Evolutionary conservation across 495 filamentous ascomycete genomes (phyloP).

Genomic region (Pseudotulostoma volvatum): DNA sequence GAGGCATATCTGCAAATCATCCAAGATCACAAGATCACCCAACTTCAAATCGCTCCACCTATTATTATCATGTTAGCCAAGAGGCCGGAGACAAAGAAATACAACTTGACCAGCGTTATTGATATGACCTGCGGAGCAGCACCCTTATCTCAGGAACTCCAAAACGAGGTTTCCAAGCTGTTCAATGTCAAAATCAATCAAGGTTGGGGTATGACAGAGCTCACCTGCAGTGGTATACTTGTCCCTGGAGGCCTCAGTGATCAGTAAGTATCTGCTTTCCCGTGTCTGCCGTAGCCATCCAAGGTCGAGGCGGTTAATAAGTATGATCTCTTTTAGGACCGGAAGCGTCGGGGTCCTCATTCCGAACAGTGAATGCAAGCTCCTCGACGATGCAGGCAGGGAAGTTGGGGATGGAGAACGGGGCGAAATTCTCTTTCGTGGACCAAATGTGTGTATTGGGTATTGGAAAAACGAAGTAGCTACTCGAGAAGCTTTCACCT

Average conservation of each 20-base stretch:
- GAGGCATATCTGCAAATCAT: slow-evolving; percentile 23
- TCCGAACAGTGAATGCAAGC: slow-evolving; percentile 3
- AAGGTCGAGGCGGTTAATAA: too few species aligned
- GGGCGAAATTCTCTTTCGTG: slow-evolving; percentile 23
- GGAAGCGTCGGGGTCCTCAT: slow-evolving; percentile 12
- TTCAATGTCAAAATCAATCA: slow-evolving; percentile 29
- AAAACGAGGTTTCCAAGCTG: slow-evolving; percentile 22
- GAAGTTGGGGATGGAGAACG: slow-evolving; percentile 9
- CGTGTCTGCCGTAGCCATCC: too few species aligned
- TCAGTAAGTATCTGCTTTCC: background rate
- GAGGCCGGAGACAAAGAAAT: slow-evolving; percentile 20
- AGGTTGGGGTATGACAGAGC: slow-evolving; percentile 36
- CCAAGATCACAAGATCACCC: slow-evolving; percentile 27
- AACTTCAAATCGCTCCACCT: slow-evolving; percentile 29
- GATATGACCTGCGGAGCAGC: slow-evolving; percentile 17
- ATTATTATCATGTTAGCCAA: slow-evolving; percentile 33
- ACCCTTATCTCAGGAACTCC: slow-evolving; percentile 21
- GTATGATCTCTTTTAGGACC: background rate
- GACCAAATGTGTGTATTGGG: slow-evolving; percentile 22
- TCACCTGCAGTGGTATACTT: slow-evolving; percentile 10
- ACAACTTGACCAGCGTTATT: slow-evolving; percentile 27
- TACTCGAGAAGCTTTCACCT: slow-evolving; percentile 19
- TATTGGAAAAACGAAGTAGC: slow-evolving; percentile 28
- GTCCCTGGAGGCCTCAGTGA: slow-evolving; percentile 2
- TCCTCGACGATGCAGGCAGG: slow-evolving; percentile 4